Conservation (phyloP, 371 early-diverging fungal genomes). For the Haplosporangium sp. region DNA sequence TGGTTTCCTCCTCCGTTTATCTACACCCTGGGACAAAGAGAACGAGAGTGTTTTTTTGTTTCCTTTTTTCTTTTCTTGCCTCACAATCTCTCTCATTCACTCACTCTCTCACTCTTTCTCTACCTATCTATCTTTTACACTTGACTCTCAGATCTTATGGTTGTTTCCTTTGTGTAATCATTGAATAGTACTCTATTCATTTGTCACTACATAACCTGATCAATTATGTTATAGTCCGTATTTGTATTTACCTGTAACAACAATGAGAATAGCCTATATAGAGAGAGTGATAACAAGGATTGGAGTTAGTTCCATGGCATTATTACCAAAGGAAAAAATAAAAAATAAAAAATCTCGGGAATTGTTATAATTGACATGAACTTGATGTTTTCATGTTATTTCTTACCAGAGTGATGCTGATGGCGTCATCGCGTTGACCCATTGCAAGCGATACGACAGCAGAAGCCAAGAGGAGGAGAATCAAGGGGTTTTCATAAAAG, state of each 20-base stretch:
- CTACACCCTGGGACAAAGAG: not conserved
- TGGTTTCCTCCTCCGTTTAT: not conserved
- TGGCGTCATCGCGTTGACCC: constrained; percentile 93
- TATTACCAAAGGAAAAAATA: no score
- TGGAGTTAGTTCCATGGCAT: no score
- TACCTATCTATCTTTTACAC: not conserved
- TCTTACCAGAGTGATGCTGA: constrained; percentile 90
- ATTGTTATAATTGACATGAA: not conserved
- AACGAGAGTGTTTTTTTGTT: not conserved
- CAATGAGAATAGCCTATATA: constrained; percentile 84
- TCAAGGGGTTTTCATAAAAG: constrained; percentile 80
- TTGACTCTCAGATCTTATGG: not conserved
- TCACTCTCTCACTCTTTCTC: no score
- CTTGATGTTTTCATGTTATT: no score
- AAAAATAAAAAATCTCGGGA: no score
- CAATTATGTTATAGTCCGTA: not conserved
- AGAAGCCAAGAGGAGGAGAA: constrained; percentile 89
- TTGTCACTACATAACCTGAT: not conserved
- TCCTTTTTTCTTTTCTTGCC: not conserved
- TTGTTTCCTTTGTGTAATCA: not conserved
- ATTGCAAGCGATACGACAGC: constrained; percentile 87
- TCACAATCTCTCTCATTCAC: no score
- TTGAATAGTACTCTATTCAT: not conserved
- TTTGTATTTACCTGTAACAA: constrained; percentile 77
- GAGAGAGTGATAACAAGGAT: not conserved